Evolutionary conservation across 2,329 filamentous ascomycete genomes (phyloP), one percentile per base, ranked within the genome.

Genomic region (Leptoxyphium fumago): DNA sequence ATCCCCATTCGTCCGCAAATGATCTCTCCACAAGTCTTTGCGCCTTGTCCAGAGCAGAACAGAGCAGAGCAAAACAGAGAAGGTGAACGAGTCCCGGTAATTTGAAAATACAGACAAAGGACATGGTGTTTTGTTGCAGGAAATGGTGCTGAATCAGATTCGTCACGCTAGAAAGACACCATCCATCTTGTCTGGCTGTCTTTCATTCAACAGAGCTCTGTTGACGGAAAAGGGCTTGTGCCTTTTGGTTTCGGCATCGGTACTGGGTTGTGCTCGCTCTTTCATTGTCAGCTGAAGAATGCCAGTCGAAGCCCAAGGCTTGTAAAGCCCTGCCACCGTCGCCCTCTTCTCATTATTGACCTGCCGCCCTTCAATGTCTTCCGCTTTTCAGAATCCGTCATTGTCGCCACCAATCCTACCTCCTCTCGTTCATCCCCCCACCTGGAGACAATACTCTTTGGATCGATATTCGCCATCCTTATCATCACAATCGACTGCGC

Each of bases 401-500:
- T 98, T 26, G 70, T 95, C 13, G 73, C 98, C 15, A 88, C 88
- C 45, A 72, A 96, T 6, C 73, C 98, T 50, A 74, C 95, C 38
- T 13, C 15, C 32, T 36, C 15, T 36, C 32, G 9, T 15, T 15
- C 32, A 36, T 36, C 32, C 32, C 15, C 32, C 32, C 15, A 36
- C 32, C 15, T 36, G 32, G 32, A 36, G 32, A 15, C 32, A 36
- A 15, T 36, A 36, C 15, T 36, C 32, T 36, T 9, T 13, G 32
- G 32, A 36, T 13, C 32, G 15, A 13, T 36, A 5, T 15, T 15
- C 32, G 32, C 15, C 32, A 13, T 13, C 32, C 11, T 13, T 36
- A 13, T 15, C 32, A 36, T 36, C 32, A 13, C 11, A 36, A 13
- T 36, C 32, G 32, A 13, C 15, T 36, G 11, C 32, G 11, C 32